Base-by-base conservation (phyloP, 257 asterid genomes). In the Paraleonurus japonicus region DNA sequence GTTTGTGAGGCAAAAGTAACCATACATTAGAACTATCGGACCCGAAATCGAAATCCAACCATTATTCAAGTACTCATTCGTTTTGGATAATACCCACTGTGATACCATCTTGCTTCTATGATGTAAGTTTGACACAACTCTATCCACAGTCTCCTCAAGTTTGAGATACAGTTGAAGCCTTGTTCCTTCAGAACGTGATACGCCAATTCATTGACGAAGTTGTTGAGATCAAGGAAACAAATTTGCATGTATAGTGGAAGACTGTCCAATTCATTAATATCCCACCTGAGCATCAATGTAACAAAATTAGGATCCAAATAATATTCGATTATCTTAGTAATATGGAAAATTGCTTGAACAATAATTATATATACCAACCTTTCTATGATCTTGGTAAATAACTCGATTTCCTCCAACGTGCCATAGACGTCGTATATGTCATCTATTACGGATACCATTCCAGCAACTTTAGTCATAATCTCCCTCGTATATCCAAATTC, bases 371-470 rank as follows among this genome's bases (percentile, higher is more conserved):
- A 16, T 5, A 50, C 11, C 9, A 12, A 81, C 89, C 89, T 84
- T 30, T 82, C 67, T 17, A 84, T 39, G 5, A 77, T 65, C 48
- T 84, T 23, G 1, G 92, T 84, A 20, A 84, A 78, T 1, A 67
- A 27, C 33, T 78, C 71, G 50, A 84, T 85, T 68, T 86, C 92
- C 30, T 84, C 83, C 51, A 78, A 33, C 2, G 92, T 84, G 11
- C 92, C 92, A 69, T 82, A 77, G 0, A 84, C 76, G 16, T 86
- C 86, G 57, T 86, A 84, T 5, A 80, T 72, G 71, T 86, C 92
- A 60, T 82, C 89, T 9, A 71, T 57, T 5, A 71, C 53, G 2
- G 86, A 78, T 4, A 78, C 35, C 13, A 84, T 23, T 27, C 65
- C 68, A 1, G 60, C 73, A 43, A 65, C 37, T 70, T 81, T 81